A percentile compares a stretch with the other conserved stretches of the same genome.
Evolutionary conservation across 2,329 filamentous ascomycete species (phyloP).

Genomic region (Stylonectria norvegica): DNA sequence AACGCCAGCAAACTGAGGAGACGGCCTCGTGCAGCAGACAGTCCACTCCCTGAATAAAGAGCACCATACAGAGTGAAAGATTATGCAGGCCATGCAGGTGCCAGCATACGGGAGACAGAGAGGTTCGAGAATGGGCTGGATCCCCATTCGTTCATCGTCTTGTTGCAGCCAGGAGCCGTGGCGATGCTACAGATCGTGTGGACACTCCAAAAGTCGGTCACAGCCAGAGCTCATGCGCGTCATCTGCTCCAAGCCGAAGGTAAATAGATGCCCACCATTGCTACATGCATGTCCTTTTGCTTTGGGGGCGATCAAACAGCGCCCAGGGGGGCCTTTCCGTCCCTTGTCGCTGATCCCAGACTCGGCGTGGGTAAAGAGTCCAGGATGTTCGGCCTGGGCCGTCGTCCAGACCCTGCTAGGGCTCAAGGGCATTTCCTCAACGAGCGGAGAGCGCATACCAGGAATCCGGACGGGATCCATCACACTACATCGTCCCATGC

Average conservation of each 20-base stretch:
- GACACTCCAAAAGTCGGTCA: constrained; percentile 12
- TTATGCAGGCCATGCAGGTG: not conserved
- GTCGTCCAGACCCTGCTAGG: no score
- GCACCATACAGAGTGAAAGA: not conserved
- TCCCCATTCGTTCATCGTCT: constrained; percentile 7
- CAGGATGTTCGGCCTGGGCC: no score
- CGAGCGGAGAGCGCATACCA: not conserved
- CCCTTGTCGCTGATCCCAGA: no score
- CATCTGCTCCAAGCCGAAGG: constrained; percentile 5
- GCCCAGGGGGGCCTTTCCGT: no score
- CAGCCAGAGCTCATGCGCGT: constrained; percentile 6
- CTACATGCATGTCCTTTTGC: no score
- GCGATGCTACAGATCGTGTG: not conserved
- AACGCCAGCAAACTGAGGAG: not conserved
- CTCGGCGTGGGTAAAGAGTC: no score
- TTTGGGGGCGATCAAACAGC: no score
- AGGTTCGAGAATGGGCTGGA: not conserved
- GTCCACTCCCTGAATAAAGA: not conserved
- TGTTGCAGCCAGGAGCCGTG: constrained; percentile 3
- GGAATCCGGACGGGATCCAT: not conserved
- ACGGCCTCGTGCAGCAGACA: not conserved
- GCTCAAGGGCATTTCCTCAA: not conserved
- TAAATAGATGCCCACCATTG: no score
- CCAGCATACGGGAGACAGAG: not conserved
- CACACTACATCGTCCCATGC: not conserved